Evolutionary conservation across 805 yeast genomes (phyloP), one percentile per base, ranked within the genome.

Genomic region (Myxozyma mucilagina): DNA sequence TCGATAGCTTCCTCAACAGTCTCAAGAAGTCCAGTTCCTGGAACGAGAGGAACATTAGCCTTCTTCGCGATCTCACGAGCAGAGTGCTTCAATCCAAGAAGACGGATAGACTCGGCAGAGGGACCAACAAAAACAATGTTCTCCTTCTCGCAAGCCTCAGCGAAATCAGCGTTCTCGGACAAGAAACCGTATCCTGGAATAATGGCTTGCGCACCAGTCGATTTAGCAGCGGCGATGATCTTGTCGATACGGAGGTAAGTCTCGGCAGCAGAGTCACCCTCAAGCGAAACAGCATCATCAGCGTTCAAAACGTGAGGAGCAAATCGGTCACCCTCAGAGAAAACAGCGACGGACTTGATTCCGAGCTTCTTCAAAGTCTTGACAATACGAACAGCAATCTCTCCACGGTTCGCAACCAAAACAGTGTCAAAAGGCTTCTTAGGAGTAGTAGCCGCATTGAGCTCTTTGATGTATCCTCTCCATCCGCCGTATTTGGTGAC

Each of bases 151-250:
- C 97, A 86, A 71, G 90, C 83, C 72, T 92, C 97, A 50, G 97
- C 89, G 72, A 93, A 93, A 60, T 90, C 97, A 24, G 98, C 97
- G 74, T 93, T 93, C 76, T 93, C 99, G 16, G 97, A 90, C 44
- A 93, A 78, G 80, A 93, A 93, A 3, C 99, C 99, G 72, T 94
- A 93, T 61, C 99, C 99, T 5, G 99, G 99, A 66, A 94, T 88
- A 66, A 93, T 91, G n/a, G 97, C 98, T 73, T 94, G 89, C 38
- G 97, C 89, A 5, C 86, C 86, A 0, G 96, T 81, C 56, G 81
- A 80, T 72, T 89, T 89, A 53, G 97, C 96, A 8, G 97, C 97
- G 41, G 80, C 79, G 47, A 93, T 80, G 63, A 93, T 88, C 77
- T 93, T 91, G 44, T 92, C 96, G 65, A 87, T 83, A 68, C 87